Evolutionary conservation across 2,329 filamentous ascomycete genomes (phyloP).

Genomic region (Verticillium tricorpus): DNA sequence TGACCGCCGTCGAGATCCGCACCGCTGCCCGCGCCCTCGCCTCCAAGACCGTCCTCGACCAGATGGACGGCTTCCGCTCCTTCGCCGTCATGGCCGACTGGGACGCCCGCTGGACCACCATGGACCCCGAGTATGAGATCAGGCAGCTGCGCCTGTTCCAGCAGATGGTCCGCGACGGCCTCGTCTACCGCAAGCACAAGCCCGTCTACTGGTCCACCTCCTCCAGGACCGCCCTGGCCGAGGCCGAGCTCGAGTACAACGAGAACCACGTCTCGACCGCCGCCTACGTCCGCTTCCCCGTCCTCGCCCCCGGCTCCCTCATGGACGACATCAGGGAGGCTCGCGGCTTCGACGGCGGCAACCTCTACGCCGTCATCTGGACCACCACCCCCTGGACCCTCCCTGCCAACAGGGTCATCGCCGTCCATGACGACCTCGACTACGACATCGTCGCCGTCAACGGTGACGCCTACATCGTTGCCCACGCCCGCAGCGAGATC

Average conservation of each 20-base stretch:
- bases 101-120: slow-evolving; percentile 72
- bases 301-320: slow-evolving; percentile 45
- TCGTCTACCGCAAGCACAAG: slow-evolving; percentile 75
- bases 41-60: slow-evolving; percentile 61
- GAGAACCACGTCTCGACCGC: slow-evolving; percentile 67
- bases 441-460: slow-evolving; percentile 64
- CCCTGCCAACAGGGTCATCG: slow-evolving; percentile 87
- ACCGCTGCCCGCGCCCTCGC: slow-evolving; percentile 62
- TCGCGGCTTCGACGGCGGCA: slow-evolving; percentile 29
- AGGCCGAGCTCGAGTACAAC: slow-evolving; percentile 80
- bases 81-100: slow-evolving; percentile 81
- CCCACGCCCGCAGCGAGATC: slow-evolving; percentile 63
- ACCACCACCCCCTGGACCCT: slow-evolving; percentile 98
- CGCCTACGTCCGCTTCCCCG: slow-evolving; percentile 76
- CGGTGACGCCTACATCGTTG: slow-evolving; percentile 63
- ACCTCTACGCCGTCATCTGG: slow-evolving; percentile 85
- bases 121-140: slow-evolving; percentile 72
- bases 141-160: slow-evolving; percentile 72
- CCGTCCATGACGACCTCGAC: slow-evolving; percentile 67
- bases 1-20: slow-evolving; percentile 56
- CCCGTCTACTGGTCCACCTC: slow-evolving; percentile 86
- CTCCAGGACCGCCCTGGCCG: slow-evolving; percentile 72
- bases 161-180: slow-evolving; percentile 65
- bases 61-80: slow-evolving; percentile 68
- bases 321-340: slow-evolving; percentile 20